Evolutionary conservation across 345 rosid species (phyloP), one percentile per base, ranked within the genome.

Genomic region (Jatropha curcas): DNA sequence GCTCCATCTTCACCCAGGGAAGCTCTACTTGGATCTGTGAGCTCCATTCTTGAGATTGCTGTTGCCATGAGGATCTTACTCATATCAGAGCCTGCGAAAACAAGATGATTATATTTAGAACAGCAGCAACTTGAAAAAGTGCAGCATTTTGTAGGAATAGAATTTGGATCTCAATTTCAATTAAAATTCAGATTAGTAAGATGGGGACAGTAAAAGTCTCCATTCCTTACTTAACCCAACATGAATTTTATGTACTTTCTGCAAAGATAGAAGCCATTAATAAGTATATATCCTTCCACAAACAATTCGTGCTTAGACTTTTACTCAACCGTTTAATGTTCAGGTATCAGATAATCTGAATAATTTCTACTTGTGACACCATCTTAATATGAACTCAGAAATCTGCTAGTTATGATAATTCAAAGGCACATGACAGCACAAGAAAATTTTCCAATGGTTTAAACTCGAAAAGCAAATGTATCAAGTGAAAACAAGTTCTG

Each of bases 31-130:
- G 82, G 88, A 71, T 90, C 90, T 27, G 90, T 88, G 61, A 90
- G 86, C 77, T 86, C 92, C 82, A 90, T 84, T 80, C 86, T 83
- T 35, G 86, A 86, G 59, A 90, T 76, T 57, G 95, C 89, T 28
- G 89, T 84, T 60, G 92, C 95, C 95, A 90, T 88, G 22, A 90
- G 92, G 82, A 90, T 83, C 85, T 88, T 90, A 76, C 83, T 68
- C 92, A 86, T 90, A 74, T 90, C 92, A 8, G 95, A 86, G 41
- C 95, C 95, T 90, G 83, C 46, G 65, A 79, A 70, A 51, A 57
- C 67, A 66, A 2, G 46, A 73, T 37, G 1, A 4, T 14, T 27
- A 31, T 10, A 20, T 50, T 60, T 46, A 25, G 20, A 53, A 7
- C 24, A 34, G 46, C 22, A 46, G 33, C 24, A 4, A 2, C 2